Evolutionary conservation across 805 yeast species (phyloP).

Genomic region (Metschnikowia proteae): DNA sequence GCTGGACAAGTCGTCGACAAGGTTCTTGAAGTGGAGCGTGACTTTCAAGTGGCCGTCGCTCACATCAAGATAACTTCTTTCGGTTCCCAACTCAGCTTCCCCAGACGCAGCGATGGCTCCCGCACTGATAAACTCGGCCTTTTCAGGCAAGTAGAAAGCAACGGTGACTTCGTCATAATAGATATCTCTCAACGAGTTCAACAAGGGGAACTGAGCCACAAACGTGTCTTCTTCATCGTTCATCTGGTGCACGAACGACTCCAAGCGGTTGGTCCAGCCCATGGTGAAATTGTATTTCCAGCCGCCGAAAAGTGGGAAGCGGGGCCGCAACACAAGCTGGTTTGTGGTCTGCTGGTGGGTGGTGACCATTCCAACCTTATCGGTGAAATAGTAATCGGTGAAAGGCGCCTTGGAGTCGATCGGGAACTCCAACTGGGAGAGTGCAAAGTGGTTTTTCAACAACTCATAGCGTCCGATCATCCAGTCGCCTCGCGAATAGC

Average conservation of each 20-base stretch:
- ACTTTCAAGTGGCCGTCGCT: slow-evolving; percentile 75
- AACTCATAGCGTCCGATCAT: slow-evolving; percentile 51
- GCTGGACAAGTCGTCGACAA: slow-evolving; percentile 64
- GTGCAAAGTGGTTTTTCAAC: slow-evolving; percentile 51
- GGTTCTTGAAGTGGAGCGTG: slow-evolving; percentile 52
- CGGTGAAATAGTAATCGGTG: slow-evolving; percentile 71
- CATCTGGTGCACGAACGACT: slow-evolving; percentile 46
- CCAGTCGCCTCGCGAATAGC: slow-evolving; percentile 81
- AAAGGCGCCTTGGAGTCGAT: slow-evolving; percentile 31
- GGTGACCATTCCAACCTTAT: slow-evolving; percentile 89
- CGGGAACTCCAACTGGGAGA: slow-evolving; percentile 57
- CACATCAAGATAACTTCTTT: slow-evolving; percentile 68
- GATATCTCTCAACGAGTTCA: slow-evolving; percentile 70
- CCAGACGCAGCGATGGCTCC: slow-evolving; percentile 51
- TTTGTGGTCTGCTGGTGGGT: slow-evolving; percentile 52
- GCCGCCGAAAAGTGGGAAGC: slow-evolving; percentile 94
- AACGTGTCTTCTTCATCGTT: slow-evolving; percentile 44
- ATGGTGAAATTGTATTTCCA: slow-evolving; percentile 94
- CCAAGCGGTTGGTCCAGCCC: slow-evolving; percentile 78
- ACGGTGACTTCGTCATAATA: slow-evolving; percentile 60
- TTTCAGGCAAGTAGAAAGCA: slow-evolving; percentile 80
- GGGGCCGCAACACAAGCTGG: slow-evolving; percentile 64
- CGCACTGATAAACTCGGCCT: slow-evolving; percentile 58
- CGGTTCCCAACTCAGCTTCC: slow-evolving; percentile 28
- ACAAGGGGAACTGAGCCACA: slow-evolving; percentile 62